A percentile compares a stretch with the other conserved stretches of the same genome.
Evolutionary conservation across 768 basidiomycete genomes (phyloP).

Genomic region (Termitomyces sp.): DNA sequence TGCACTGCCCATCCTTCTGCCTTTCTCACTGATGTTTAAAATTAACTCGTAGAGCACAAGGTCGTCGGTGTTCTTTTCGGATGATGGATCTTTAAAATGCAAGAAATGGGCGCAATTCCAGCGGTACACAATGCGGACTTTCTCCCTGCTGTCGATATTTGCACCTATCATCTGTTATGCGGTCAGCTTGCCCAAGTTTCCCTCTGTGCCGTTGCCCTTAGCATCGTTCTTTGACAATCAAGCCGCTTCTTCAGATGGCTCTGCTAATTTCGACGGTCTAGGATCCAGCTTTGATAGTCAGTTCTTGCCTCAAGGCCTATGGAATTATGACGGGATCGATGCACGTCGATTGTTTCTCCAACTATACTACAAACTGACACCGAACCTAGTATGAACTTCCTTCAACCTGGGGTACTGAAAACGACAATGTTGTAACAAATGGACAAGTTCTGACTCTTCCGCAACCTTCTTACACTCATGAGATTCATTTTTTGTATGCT

Average conservation of each 20-base stretch:
- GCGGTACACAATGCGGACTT: neutral
- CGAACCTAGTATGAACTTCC: constrained; percentile 38
- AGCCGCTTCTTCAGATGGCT: constrained; percentile 36
- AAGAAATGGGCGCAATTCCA: neutral
- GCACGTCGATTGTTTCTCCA: constrained; percentile 15
- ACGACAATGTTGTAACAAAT: constrained; percentile 43
- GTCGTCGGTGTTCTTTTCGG: constrained; percentile 1
- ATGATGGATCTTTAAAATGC: neutral
- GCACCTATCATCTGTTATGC: neutral
- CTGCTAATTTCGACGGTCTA: constrained; percentile 36
- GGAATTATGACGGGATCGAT: constrained; percentile 34
- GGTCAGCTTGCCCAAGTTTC: constrained; percentile 19
- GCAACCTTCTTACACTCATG: constrained; percentile 34
- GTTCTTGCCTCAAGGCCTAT: constrained; percentile 36
- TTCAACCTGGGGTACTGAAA: constrained; percentile 30
- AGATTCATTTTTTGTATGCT: constrained; percentile 47
- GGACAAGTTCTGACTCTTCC: constrained; percentile 36
- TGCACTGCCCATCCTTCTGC: neutral
- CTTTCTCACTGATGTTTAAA: neutral
- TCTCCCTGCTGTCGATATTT: neutral
- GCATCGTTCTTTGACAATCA: constrained; percentile 35
- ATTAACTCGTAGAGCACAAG: neutral
- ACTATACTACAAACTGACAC: neutral
- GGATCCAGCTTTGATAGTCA: constrained; percentile 39
- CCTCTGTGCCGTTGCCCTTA: constrained; percentile 28